phyloP scores from a whole-genome alignment of 805 yeast species.

The Lipomyces sp. region DNA sequence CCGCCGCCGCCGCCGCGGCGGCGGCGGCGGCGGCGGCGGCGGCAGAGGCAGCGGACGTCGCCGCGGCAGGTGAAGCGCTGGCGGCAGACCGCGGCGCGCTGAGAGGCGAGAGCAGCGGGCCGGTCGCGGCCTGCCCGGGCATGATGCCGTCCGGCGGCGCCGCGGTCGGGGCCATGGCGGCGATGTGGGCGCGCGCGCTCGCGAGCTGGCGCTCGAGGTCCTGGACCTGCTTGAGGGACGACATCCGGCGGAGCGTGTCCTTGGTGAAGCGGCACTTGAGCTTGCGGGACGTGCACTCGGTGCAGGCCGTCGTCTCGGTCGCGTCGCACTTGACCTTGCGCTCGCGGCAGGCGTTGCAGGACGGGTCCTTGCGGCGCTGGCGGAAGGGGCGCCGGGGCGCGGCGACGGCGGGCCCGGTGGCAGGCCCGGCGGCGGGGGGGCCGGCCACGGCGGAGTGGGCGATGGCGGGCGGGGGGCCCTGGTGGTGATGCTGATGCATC shows the following conservation, averaged over 20 bases:
- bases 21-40: background rate
- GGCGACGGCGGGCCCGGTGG: background rate
- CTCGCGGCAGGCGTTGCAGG: conserved; percentile 37
- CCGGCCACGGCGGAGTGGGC: background rate
- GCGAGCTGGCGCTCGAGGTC: conserved; percentile 27
- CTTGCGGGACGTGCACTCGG: conserved; percentile 34
- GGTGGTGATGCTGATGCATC: background rate
- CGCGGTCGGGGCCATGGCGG: conserved; percentile 13
- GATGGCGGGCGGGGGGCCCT: background rate
- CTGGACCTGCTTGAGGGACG: conserved; percentile 29
- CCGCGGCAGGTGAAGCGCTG: too few relatives aligned
- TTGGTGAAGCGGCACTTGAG: conserved; percentile 36
- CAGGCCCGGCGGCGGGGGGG: background rate
- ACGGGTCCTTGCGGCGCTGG: conserved; percentile 36
- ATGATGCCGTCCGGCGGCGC: background rate
- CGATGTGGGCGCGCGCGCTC: conserved; percentile 22
- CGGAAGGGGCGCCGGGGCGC: conserved; percentile 9
- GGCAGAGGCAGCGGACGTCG: background rate
- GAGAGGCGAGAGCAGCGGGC: background rate
- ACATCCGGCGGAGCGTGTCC: conserved; percentile 33
- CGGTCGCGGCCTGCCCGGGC: background rate
- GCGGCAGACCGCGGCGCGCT: background rate
- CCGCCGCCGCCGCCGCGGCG: conserved; percentile 1
- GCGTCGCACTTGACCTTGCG: conserved; percentile 38
- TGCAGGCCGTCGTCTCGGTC: conserved; percentile 34